Base-by-base conservation (phyloP, 306 rosid genomes). In the Rosa chinensis region DNA sequence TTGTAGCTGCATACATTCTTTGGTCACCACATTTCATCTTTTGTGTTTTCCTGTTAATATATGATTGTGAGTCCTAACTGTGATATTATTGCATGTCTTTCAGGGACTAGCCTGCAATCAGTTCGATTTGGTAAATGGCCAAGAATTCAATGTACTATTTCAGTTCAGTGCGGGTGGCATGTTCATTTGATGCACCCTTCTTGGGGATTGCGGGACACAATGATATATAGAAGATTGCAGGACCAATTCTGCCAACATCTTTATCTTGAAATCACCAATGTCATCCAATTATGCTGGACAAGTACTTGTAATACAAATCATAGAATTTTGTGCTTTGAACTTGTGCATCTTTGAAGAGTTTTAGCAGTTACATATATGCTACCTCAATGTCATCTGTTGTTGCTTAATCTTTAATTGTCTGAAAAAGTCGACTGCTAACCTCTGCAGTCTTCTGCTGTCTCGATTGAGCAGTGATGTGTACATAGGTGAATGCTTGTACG, bases 81-180 rank as follows among this genome's bases (percentile, higher is more conserved):
- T 67, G 25, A 35, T 85, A 68, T 75, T 44, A 35, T 69, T 68
- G 42, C 77, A 25, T 80, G 75, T 64, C 49, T 74, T 89, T 68
- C 93, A 91, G 96, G 96, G 96, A 91, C 86, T 91, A 91, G 88
- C n/a, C 28, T 72, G 73, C 75, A 77, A 78, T 70, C 69, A 49
- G 49, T 61, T n/a, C 52, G 2, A 4, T 20, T n/a, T 17, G 28
- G 23, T 5, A 5, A 5, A 63, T 11, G 16, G 14, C 35, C 55
- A 5, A 14, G 44, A 55, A 39, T 16, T 43, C 18, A 62, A 39
- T 13, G 8, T 59, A 74, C 21, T 44, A 0, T 62, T 62, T 32
- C 72, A 17, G 70, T 45, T 14, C 79, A 48, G 21, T 32, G 17
- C 4, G 70, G 59, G 5, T 5, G 20, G 56, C 44, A 44, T 47